Evolutionary conservation across 345 rosid species (phyloP), one percentile per base, ranked within the genome.

Genomic region (Bruguiera sexangula): DNA sequence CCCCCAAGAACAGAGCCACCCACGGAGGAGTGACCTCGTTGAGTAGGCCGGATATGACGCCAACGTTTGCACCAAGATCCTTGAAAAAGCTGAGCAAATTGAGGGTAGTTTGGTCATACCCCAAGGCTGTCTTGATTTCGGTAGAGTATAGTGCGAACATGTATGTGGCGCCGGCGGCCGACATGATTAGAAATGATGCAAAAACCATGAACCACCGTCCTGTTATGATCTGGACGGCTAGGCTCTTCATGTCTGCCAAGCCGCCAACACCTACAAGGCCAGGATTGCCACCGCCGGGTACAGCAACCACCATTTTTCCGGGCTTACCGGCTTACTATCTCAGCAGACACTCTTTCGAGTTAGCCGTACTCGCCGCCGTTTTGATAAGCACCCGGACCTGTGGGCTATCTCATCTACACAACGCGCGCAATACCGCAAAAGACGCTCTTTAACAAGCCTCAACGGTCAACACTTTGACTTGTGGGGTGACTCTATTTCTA

Each of bases 1-100:
- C 82, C 6, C 93, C 93, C 0, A 85, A 56, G 4, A 76, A 59
- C n/a, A 88, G 82, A n/a, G 85, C 86, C 53, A 83, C 85, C 93
- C 93, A 88, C 0, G 90, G 86, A 0, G 90, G 93, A 0, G 89
- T 82, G 13, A 88, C 79, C 80, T 88, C 93, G 46, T 81, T 84
- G 60, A 88, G 77, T 2, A 88, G 82, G 20, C 93, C 91, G 2
- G 93, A 71, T 1, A 83, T 77, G 34, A 88, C 54, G 4, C 93
- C 88, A 0, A 88, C 84, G 60, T 85, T 85, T 55, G 81, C 66
- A 1, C 91, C 94, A 0, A 88, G 60, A 34, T 88, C 94, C 53
- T 88, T 88, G 83, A 82, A 88, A 81, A 85, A 86, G 66, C 91
- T 82, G 24, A 88, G 83, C 22, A 85, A 73, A 70, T 73, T 86